Conservation (phyloP, 129 eudicot genomes). For the Lonicera japonica region DNA sequence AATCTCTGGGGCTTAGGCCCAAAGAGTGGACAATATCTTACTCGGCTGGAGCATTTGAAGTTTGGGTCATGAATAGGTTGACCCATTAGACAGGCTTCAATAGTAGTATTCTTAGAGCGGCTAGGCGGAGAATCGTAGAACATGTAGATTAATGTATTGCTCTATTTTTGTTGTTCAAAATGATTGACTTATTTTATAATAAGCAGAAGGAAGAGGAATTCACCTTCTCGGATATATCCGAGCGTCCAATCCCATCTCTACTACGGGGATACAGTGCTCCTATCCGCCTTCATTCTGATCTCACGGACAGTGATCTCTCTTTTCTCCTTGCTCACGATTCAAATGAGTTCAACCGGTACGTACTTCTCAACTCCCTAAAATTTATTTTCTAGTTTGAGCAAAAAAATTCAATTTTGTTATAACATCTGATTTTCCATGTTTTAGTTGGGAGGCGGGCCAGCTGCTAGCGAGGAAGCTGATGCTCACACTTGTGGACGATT, state of each 20-base stretch:
- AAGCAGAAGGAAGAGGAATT: constrained; percentile 90
- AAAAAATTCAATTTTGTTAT: not conserved
- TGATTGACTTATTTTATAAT: not conserved
- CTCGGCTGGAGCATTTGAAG: too few species aligned
- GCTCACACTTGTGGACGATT: constrained; percentile 70
- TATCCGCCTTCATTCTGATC: constrained; percentile 84
- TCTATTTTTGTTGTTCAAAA: not conserved
- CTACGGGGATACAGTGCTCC: constrained; percentile 95
- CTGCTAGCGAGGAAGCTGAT: constrained; percentile 74
- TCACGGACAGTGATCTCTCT: constrained; percentile 63
- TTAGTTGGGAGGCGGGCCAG: constrained; percentile 98
- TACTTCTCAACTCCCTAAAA: not conserved
- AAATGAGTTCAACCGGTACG: constrained; percentile 89
- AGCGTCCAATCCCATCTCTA: constrained; percentile 82
- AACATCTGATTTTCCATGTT: constrained; percentile 5
- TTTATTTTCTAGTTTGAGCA: not conserved
- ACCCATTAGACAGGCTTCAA: too few species aligned
- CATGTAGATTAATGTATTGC: not conserved
- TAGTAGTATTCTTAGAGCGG: too few species aligned
- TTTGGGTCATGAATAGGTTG: too few species aligned
- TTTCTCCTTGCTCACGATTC: constrained; percentile 98
- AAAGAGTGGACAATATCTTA: too few species aligned
- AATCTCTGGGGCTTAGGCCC: too few species aligned
- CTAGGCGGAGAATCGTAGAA: too few species aligned
- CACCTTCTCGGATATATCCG: constrained; percentile 56